These are phyloP conservation scores for Pisolithus albus DNA, from an alignment of 768 basidiomycete genomes.

Conservation along the genomic window DNA sequence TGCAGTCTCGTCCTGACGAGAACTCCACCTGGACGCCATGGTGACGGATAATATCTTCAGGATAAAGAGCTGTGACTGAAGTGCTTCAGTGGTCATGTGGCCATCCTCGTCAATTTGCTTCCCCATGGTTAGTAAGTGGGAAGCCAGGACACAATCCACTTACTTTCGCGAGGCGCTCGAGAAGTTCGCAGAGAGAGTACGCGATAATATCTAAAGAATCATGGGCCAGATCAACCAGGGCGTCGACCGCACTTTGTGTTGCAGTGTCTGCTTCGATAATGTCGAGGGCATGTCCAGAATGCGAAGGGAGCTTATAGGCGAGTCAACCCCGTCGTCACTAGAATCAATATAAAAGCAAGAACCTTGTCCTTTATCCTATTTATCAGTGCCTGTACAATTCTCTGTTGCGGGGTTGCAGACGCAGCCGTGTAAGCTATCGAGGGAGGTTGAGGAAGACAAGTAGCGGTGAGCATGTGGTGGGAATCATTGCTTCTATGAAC, in stretches of 20 bases:
- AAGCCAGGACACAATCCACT: slow-evolving; percentile 9
- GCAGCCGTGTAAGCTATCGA: slow-evolving; percentile 32
- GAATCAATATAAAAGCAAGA: slow-evolving; percentile 9
- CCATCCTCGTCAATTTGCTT: slow-evolving; percentile 52
- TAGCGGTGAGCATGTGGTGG: slow-evolving; percentile 33
- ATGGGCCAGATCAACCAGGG: slow-evolving; percentile 70
- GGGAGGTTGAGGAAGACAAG: slow-evolving; percentile 27
- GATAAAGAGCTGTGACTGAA: slow-evolving; percentile 83
- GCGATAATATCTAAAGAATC: slow-evolving; percentile 78
- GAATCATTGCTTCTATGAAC: slow-evolving; percentile 62
- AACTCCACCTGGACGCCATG: slow-evolving; percentile 70
- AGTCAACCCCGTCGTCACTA: background rate
- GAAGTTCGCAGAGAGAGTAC: slow-evolving; percentile 65
- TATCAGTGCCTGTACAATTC: slow-evolving; percentile 74
- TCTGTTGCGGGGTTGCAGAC: slow-evolving; percentile 63
- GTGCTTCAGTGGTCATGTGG: slow-evolving; percentile 54
- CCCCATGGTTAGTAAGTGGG: slow-evolving; percentile 11
- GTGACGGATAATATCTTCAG: slow-evolving; percentile 74
- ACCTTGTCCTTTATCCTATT: slow-evolving; percentile 80
- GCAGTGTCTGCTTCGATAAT: slow-evolving; percentile 71
- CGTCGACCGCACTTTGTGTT: slow-evolving; percentile 68
- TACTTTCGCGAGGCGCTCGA: slow-evolving; percentile 77
- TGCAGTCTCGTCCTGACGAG: slow-evolving; percentile 33
- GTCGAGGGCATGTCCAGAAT: slow-evolving; percentile 71
- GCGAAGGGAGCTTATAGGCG: slow-evolving; percentile 62